phyloP scores from a whole-genome alignment of 2,329 filamentous ascomycete genomes.

The Trichoderma endophyticum region DNA sequence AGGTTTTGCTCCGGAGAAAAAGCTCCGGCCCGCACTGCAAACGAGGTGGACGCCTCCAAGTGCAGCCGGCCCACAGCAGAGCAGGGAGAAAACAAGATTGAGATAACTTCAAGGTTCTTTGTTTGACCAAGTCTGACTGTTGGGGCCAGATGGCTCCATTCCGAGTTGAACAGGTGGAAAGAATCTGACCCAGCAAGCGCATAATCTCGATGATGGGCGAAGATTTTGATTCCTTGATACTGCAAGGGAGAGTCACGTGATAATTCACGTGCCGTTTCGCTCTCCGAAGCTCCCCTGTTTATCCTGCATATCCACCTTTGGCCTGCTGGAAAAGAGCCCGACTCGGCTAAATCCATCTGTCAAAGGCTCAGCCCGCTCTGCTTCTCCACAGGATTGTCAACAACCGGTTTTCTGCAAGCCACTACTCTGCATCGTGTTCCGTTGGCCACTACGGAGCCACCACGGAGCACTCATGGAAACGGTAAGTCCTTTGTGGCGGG shows the following conservation, averaged over 20 bases:
- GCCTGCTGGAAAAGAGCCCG: not conserved
- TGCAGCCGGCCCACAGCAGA: not conserved
- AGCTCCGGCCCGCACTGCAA: not conserved
- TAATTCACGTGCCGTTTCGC: not conserved
- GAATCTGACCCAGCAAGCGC: not conserved
- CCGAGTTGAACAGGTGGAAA: not conserved
- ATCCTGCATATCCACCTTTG: no score
- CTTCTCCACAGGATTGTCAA: not conserved
- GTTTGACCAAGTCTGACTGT: not conserved
- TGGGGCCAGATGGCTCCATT: constrained; percentile 10
- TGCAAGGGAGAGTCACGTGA: not conserved
- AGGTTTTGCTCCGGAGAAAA: not conserved
- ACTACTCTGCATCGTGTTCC: not conserved
- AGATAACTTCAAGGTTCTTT: not conserved
- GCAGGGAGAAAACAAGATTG: not conserved
- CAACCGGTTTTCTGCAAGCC: constrained; percentile 12
- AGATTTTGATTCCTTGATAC: not conserved
- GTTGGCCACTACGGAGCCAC: not conserved
- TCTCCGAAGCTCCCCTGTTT: not conserved
- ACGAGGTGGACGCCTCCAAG: not conserved
- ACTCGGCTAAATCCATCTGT: not conserved
- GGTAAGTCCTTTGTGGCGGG: not conserved
- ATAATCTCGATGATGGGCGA: not conserved
- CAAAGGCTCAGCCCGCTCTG: not conserved
- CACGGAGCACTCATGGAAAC: not conserved